A percentile compares a stretch with the other conserved stretches of the same genome.
Conservation (phyloP, 1,284 basidiomycete genomes). For the Ganoderma multipileum region DNA sequence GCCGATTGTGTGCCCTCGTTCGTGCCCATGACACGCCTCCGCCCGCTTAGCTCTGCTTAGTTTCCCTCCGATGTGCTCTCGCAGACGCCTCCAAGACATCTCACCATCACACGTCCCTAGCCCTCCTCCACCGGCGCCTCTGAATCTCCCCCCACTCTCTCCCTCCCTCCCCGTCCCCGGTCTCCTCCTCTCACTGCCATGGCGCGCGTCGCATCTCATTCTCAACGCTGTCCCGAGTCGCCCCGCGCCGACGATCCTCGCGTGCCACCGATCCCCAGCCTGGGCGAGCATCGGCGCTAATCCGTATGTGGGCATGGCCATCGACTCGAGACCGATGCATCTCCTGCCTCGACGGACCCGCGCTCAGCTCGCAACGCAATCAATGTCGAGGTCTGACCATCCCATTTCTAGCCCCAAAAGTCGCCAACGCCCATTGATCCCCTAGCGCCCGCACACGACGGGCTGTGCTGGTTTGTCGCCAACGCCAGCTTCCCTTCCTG, state of each 20-base stretch:
- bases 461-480: slow-evolving; percentile 29
- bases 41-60: slow-evolving; percentile 26
- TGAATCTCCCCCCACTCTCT: not conserved
- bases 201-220: slow-evolving; percentile 1
- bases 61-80: slow-evolving; percentile 24
- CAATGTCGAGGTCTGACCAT: slow-evolving; percentile 16
- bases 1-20: slow-evolving; percentile 19
- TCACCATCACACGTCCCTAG: not conserved
- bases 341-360: slow-evolving; percentile 31
- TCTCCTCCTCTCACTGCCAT: slow-evolving; percentile 3
- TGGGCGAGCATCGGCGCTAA: slow-evolving; percentile 13
- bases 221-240: not conserved
- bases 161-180: not conserved
- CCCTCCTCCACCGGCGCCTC: not conserved
- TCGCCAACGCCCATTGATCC: slow-evolving; percentile 13
- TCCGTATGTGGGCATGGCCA: too few species aligned
- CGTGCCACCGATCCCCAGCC: not conserved
- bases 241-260: slow-evolving; percentile 2
- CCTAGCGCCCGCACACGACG: not conserved
- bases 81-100: slow-evolving; percentile 7
- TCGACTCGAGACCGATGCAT: slow-evolving; percentile 20
- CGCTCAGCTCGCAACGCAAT: slow-evolving; percentile 10
- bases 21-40: slow-evolving; percentile 7
- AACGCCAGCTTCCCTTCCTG: slow-evolving; percentile 21
- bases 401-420: slow-evolving; percentile 1